Evolutionary conservation across 2,329 filamentous ascomycete genomes (phyloP).

Genomic region (Incumbomyces delicatus): DNA sequence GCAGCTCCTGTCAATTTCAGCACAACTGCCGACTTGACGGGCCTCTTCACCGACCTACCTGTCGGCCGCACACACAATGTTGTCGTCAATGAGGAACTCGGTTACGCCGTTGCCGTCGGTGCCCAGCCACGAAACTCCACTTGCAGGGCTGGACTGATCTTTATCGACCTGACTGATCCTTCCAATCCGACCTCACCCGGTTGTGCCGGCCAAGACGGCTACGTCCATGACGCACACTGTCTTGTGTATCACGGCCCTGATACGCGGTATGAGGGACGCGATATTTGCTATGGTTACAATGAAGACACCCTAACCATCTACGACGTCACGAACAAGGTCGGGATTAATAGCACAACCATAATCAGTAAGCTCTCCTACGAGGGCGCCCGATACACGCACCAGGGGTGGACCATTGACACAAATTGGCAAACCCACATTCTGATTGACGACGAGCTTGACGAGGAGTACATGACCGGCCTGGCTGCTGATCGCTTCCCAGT

Average conservation of each 20-base stretch:
- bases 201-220: slow-evolving; percentile 47
- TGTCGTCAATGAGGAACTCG: slow-evolving; percentile 41
- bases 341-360: slow-evolving; percentile 22
- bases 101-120: slow-evolving; percentile 39
- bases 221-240: slow-evolving; percentile 54
- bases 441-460: slow-evolving; percentile 47
- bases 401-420: slow-evolving; percentile 45
- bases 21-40: slow-evolving; percentile 34
- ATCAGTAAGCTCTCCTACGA: slow-evolving; percentile 9
- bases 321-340: slow-evolving; percentile 10
- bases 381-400: slow-evolving; percentile 43
- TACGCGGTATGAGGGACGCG: slow-evolving; percentile 36
- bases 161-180: slow-evolving; percentile 48
- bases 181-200: slow-evolving; percentile 45
- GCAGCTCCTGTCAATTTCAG: slow-evolving; percentile 33
- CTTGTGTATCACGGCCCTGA: slow-evolving; percentile 47
- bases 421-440: slow-evolving; percentile 39
- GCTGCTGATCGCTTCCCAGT: slow-evolving; percentile 37
- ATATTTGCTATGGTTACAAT: slow-evolving; percentile 51
- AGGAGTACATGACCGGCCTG: slow-evolving; percentile 32
- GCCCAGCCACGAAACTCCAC: slow-evolving; percentile 32
- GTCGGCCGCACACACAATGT: slow-evolving; percentile 44
- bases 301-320: slow-evolving; percentile 25
- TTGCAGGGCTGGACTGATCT: slow-evolving; percentile 48
- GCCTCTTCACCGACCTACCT: slow-evolving; percentile 34